Conservation (phyloP, 257 asterid species). For the Ligustrum vulgare region DNA sequence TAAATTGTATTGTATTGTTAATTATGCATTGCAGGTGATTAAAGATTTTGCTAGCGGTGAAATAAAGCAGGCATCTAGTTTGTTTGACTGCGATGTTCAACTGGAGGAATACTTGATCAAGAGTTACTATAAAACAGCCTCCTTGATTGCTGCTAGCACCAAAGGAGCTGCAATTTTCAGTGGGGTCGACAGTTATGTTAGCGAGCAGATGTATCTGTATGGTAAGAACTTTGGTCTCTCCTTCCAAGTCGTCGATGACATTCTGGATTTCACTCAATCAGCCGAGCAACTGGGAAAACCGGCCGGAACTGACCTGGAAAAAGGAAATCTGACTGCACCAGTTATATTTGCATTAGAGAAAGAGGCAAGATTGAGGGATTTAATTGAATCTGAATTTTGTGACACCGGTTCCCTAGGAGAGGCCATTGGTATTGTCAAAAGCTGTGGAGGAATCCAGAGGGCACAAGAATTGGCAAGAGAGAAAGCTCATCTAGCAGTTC, state of each 20-base stretch:
- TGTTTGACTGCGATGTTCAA: conserved; percentile 79
- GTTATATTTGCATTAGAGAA: conserved; percentile 76
- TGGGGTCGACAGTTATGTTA: conserved; percentile 44
- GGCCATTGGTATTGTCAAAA: conserved; percentile 67
- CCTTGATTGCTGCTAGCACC: conserved; percentile 92
- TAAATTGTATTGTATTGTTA: neutral
- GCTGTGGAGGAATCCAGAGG: conserved; percentile 67
- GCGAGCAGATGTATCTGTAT: conserved; percentile 76
- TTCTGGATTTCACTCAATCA: conserved; percentile 85
- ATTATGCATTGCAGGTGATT: conserved; percentile 52
- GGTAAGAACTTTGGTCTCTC: conserved; percentile 91
- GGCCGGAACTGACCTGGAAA: conserved; percentile 82
- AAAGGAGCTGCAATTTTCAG: conserved; percentile 92
- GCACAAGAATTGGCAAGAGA: conserved; percentile 79
- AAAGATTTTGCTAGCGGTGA: conserved; percentile 98
- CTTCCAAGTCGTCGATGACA: conserved; percentile 86
- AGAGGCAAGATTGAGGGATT: conserved; percentile 62
- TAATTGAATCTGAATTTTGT: conserved; percentile 74
- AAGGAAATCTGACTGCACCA: conserved; percentile 87
- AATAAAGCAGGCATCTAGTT: conserved; percentile 86
- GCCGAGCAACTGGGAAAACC: conserved; percentile 94
- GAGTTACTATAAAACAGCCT: conserved; percentile 93
- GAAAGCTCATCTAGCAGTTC: conserved; percentile 63
- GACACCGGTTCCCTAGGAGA: conserved; percentile 79
- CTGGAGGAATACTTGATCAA: conserved; percentile 84